These are phyloP conservation scores for Pachyrhizus erosus DNA, from an alignment of 306 rosid genomes.

Conservation along the genomic window DNA sequence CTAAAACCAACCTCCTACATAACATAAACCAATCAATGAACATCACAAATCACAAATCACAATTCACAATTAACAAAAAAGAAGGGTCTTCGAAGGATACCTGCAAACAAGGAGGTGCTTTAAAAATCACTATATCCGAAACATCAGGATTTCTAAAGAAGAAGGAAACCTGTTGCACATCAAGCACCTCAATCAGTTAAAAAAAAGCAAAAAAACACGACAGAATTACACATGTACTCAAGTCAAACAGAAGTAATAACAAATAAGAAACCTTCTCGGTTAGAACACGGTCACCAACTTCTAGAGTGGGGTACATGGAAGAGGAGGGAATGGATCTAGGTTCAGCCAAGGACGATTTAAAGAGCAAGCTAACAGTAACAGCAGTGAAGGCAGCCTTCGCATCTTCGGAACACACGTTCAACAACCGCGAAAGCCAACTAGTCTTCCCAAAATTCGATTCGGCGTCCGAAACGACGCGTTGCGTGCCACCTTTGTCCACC, in stretches of 20 bases:
- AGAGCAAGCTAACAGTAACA: conserved; percentile 73
- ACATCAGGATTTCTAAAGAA: conserved; percentile 85
- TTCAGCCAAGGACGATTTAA: conserved; percentile 84
- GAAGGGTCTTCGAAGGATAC: conserved; percentile 45
- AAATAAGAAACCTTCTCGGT: conserved; percentile 84
- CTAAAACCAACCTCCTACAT: conserved; percentile 69
- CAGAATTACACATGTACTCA: background rate
- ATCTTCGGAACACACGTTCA: conserved; percentile 72
- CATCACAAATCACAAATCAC: conserved; percentile 21
- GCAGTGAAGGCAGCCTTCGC: conserved; percentile 85
- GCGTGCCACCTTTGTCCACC: conserved; percentile 73
- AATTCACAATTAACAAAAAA: background rate
- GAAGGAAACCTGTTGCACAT: conserved; percentile 75
- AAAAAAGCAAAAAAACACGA: background rate
- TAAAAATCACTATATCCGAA: conserved; percentile 92
- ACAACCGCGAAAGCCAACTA: conserved; percentile 70
- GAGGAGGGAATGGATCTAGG: conserved; percentile 92
- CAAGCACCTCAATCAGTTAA: conserved; percentile 29
- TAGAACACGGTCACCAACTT: conserved; percentile 90
- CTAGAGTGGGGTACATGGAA: conserved; percentile 91
- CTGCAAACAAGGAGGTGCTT: conserved; percentile 82
- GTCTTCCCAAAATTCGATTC: conserved; percentile 49
- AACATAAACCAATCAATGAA: conserved; percentile 28
- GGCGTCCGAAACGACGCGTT: background rate
- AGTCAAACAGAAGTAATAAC: background rate